Evolutionary conservation across 805 yeast species (phyloP).

Genomic region (Saccharomycopsis javanensis): DNA sequence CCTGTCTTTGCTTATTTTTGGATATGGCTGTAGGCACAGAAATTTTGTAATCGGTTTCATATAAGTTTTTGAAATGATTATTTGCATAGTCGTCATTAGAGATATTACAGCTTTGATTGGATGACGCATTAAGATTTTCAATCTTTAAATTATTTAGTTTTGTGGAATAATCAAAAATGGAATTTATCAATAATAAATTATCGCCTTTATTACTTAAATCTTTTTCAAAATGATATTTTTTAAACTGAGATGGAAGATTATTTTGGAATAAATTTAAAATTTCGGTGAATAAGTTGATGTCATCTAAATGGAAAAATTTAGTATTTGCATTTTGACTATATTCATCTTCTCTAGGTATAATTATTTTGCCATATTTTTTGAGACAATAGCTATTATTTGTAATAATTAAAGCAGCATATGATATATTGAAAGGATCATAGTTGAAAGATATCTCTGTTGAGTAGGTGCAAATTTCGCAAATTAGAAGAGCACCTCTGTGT

Average conservation of each 20-base stretch:
- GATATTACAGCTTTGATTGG: background rate
- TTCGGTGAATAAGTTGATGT: background rate
- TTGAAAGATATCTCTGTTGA: slow-evolving; percentile 11
- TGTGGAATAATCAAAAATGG: background rate
- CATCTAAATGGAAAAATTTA: background rate
- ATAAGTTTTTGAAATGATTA: background rate
- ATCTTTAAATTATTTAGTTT: background rate
- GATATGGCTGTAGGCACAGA: background rate
- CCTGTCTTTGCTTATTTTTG: background rate
- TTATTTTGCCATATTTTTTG: slow-evolving; percentile 4
- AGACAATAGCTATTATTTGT: slow-evolving; percentile 13
- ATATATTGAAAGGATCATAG: slow-evolving; percentile 11
- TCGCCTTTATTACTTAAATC: background rate
- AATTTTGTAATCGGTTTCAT: background rate
- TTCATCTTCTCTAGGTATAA: slow-evolving; percentile 3
- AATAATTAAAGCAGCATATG: slow-evolving; percentile 9
- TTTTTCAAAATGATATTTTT: slow-evolving; percentile 1
- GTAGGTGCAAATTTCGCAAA: slow-evolving; percentile 12
- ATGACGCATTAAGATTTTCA: background rate
- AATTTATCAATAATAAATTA: background rate
- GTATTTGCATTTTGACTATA: background rate
- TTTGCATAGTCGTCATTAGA: background rate
- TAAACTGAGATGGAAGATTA: background rate
- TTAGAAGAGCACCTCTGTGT: slow-evolving; percentile 13
- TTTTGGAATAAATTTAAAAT: background rate